Evolutionary conservation across 306 rosid genomes (phyloP), one percentile per base, ranked within the genome.

Genomic region (Vigna nakashimae): DNA sequence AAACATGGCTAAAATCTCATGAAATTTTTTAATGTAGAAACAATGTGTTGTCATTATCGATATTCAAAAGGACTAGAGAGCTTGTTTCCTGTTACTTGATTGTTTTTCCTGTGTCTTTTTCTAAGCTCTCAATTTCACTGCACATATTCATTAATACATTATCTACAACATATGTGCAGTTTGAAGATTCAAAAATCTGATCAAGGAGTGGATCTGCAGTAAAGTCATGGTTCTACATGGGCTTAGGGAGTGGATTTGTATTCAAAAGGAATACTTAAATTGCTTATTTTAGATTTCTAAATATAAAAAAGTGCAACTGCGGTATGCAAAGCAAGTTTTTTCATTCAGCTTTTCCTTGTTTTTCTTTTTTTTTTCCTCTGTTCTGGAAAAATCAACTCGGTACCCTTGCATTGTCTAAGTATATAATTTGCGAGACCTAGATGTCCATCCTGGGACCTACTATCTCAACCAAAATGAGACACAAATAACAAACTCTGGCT

Each of bases 271-370:
- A 26, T 26, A 26, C 28, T 26, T 26, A 26, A 26, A 26, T 26
- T 26, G 28, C 65, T 12, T 58, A 58, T 58, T 26, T 58, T 58
- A 58, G 65, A 58, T 58, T 24, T 26, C 64, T 26, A 26, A 57
- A 57, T 14, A 58, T 26, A 12, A 13, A 34, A 28, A 26, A 12
- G 28, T 58, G n/a, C n/a, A 26, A 14, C 40, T 58, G 40, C 17
- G 18, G 40, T 58, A 58, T 12, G 65, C 18, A 58, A 26, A 1
- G 16, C 13, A 53, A 17, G 17, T n/a, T 51, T n/a, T 16, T 18
- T 53, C 13, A 12, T 24, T 57, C 3, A 24, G 8, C 64, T 57
- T 57, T 57, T 24, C 14, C n/a, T 0, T 57, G 7, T 57, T 56
- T 57, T 50, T 26, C 28, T 49, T 16, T 1, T 5, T 14, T 15